Evolutionary conservation across 257 asterid species (phyloP), one percentile per base, ranked within the genome.

Genomic region (Gardenia jasminoides): DNA sequence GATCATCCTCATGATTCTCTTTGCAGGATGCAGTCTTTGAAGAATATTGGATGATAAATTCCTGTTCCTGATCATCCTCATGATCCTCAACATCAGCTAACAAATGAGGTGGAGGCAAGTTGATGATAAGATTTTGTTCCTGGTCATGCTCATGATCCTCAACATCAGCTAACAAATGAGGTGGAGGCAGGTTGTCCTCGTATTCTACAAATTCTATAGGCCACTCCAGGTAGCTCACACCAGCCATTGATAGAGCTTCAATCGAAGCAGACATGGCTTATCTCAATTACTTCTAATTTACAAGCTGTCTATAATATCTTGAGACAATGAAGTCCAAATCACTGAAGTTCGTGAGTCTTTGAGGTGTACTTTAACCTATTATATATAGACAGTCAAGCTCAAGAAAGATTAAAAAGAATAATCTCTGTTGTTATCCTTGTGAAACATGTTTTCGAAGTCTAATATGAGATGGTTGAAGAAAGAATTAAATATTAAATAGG

Each of bases 161-260:
- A 47, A 47, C 52, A 47, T 8, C 52, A 47, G 84, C 88, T 75
- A 88, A 59, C 74, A 88, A 80, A 83, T 86, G 70, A 1, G 72
- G 59, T 72, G 76, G 76, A 47, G 90, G 88, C 16, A 83, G 4
- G 41, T 82, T 84, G 0, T 88, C 84, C 77, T 81, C 89, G 84
- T 83, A 81, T 76, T 88, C 84, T 11, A 72, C 86, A 3, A 76
- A 10, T 58, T 74, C 73, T 19, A 81, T 36, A 36, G 84, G 84
- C 22, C 66, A 78, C 74, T 86, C 84, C 2, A 30, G 65, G 43
- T 73, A 84, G 54, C 82, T 47, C 56, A 81, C 87, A 28, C 93
- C 90, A 2, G 85, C 74, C 91, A 89, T 88, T 48, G 91, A 90
- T 76, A 88, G 75, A 30, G 91, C 91, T 82, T 88, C 93, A 54